Base-by-base conservation (phyloP, 1,139 yeast genomes). In the Geotrichum restrictum region DNA sequence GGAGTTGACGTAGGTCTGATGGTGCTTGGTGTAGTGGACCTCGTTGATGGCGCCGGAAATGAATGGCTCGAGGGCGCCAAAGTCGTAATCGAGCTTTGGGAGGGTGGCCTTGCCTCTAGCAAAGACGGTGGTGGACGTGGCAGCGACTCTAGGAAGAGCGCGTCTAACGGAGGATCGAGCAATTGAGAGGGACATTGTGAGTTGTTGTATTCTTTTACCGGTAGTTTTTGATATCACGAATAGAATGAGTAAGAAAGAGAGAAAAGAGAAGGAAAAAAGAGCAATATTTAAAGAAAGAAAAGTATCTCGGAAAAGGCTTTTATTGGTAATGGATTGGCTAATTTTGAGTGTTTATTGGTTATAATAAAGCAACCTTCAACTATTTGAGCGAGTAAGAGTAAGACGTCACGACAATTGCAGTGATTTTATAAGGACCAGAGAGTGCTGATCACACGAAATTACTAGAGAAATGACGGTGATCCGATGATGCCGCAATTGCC, bases 21-120 rank as follows among this genome's bases (percentile, higher is more conserved):
- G 97, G 73, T 91, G 98, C 76, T 91, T 89, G 63, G 83, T 77
- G 79, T 91, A 85, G 75, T 91, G 98, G 52, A 85, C 66, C 72
- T 88, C 95, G 72, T 88, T 91, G 74, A 91, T 89, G 68, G 87
- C 81, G 50, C 89, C 95, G 43, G 95, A 83, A 64, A 91, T 88
- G 74, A 74, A 80, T 55, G 98, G 98, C 74, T 91, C 98, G 57
- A 91, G 78, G 22, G 93, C 96, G 61, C 81, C 86, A 64, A 82
- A 89, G 67, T 85, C 95, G 80, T 85, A 91, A 69, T 84, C 88
- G 66, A 91, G 79, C 62, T 85, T 89, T 54, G 97, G 97, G 64
- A 91, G 54, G 36, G 56, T 53, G 32, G 52, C 77, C 37, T 86
- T 77, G 52, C 85, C 85, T n/a, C 56, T 48, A 33, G 49, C 49